A percentile compares a stretch with the other conserved stretches of the same genome.
phyloP scores from a whole-genome alignment of 805 yeast genomes.

The Saccharomyces eubayanus region DNA sequence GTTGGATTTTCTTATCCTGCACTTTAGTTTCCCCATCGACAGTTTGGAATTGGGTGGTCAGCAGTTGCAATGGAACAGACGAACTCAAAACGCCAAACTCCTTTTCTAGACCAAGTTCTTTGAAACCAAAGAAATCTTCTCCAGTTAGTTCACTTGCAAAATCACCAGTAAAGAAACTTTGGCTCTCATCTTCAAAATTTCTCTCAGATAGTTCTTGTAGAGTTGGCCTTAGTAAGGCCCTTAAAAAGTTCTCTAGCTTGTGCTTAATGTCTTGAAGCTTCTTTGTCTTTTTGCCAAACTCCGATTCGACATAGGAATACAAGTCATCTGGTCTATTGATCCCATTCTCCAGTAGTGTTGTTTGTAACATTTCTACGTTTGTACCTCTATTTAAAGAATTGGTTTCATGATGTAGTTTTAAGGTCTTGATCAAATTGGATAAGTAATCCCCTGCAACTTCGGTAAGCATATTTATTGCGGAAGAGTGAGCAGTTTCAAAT shows the following conservation, averaged over 20 bases:
- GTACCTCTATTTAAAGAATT: constrained; percentile 30
- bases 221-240: constrained; percentile 75
- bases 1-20: constrained; percentile 44
- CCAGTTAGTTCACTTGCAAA: constrained; percentile 82
- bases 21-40: constrained; percentile 53
- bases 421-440: constrained; percentile 60
- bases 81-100: constrained; percentile 80
- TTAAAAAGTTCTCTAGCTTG: constrained; percentile 63
- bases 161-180: constrained; percentile 90
- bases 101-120: constrained; percentile 84
- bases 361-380: constrained; percentile 41
- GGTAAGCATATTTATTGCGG: constrained; percentile 70
- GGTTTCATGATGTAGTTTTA: constrained; percentile 66
- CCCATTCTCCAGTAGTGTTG: constrained; percentile 79
- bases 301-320: constrained; percentile 65
- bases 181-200: constrained; percentile 82
- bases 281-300: constrained; percentile 55
- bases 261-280: constrained; percentile 61
- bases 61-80: constrained; percentile 80
- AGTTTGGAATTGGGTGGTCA: constrained; percentile 51
- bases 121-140: constrained; percentile 96
- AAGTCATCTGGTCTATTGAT: constrained; percentile 69
- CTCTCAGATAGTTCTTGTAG: constrained; percentile 63
- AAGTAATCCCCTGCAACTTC: constrained; percentile 78
- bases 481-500: constrained; percentile 72